These are phyloP conservation scores for Endothia cerciana DNA, from an alignment of 2,329 filamentous ascomycete species.

Conservation along the genomic window DNA sequence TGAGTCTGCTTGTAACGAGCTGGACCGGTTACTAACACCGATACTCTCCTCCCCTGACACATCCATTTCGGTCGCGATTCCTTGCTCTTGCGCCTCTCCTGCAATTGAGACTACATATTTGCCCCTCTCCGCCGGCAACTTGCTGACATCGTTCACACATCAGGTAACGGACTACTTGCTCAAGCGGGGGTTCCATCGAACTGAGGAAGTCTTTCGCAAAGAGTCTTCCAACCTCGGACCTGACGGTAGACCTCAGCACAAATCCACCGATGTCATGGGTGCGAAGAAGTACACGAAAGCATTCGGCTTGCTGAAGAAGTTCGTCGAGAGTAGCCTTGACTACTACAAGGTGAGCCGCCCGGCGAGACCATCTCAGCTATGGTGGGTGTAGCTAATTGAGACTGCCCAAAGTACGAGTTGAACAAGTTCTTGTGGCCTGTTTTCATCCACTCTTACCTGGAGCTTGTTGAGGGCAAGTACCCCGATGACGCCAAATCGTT, in stretches of 20 bases:
- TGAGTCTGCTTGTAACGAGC: not conserved
- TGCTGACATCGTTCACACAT: conserved; percentile 4
- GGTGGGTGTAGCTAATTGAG: conserved; percentile 29
- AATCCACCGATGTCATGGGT: conserved; percentile 68
- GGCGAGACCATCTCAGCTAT: not conserved
- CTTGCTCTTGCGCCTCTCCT: not conserved
- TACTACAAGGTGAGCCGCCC: conserved; percentile 75
- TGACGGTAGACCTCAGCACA: conserved; percentile 75
- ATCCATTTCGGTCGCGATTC: not conserved
- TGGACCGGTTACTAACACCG: not conserved
- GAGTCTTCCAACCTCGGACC: conserved; percentile 85
- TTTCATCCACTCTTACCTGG: conserved; percentile 90
- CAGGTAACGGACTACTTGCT: conserved; percentile 90
- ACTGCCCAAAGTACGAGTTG: conserved; percentile 72
- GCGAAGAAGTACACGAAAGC: conserved; percentile 78
- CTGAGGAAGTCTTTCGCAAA: conserved; percentile 88
- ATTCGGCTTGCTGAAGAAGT: conserved; percentile 74
- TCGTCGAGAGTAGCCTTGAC: conserved; percentile 90
- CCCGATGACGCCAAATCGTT: conserved; percentile 74
- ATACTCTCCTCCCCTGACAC: not conserved
- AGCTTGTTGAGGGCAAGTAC: conserved; percentile 74
- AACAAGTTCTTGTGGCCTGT: conserved; percentile 88
- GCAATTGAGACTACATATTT: not conserved
- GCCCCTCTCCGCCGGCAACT: not conserved
- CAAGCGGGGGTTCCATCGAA: conserved; percentile 92